phyloP scores from a whole-genome alignment of 208 protist genomes.

The Trichomonas gallinae region DNA sequence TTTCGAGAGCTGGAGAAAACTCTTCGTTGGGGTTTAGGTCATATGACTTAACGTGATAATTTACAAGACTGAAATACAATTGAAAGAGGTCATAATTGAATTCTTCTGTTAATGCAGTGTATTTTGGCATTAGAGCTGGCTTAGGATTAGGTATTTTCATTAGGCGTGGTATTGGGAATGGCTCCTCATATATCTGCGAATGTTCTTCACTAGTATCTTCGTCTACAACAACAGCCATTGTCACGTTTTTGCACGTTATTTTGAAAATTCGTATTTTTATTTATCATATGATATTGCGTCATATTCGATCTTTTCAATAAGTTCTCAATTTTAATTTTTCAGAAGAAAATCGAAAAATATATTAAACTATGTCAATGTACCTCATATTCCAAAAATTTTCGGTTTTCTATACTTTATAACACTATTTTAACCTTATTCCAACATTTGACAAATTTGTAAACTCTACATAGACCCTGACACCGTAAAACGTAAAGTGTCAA shows the following conservation, averaged over 20 bases:
- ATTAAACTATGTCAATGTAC: too few species aligned
- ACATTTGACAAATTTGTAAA: too few species aligned
- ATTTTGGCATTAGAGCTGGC: background rate
- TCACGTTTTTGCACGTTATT: background rate
- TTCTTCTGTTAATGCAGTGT: background rate
- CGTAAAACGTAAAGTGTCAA: too few species aligned
- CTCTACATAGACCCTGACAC: too few species aligned
- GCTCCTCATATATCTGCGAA: background rate
- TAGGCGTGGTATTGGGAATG: background rate
- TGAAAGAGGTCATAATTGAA: background rate
- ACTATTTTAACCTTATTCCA: too few species aligned
- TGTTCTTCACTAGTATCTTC: background rate
- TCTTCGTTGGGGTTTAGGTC: background rate
- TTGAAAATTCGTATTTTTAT: too few species aligned
- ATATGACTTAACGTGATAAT: background rate
- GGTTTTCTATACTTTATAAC: too few species aligned
- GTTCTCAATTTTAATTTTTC: too few species aligned
- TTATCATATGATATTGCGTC: too few species aligned
- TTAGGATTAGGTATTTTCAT: background rate
- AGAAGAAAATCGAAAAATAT: too few species aligned
- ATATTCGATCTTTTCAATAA: too few species aligned
- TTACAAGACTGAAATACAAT: background rate
- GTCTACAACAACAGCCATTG: background rate
- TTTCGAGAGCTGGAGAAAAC: background rate
- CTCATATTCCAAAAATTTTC: too few species aligned